phyloP scores from a whole-genome alignment of 1,139 yeast genomes.

The Candida mesenterica region DNA sequence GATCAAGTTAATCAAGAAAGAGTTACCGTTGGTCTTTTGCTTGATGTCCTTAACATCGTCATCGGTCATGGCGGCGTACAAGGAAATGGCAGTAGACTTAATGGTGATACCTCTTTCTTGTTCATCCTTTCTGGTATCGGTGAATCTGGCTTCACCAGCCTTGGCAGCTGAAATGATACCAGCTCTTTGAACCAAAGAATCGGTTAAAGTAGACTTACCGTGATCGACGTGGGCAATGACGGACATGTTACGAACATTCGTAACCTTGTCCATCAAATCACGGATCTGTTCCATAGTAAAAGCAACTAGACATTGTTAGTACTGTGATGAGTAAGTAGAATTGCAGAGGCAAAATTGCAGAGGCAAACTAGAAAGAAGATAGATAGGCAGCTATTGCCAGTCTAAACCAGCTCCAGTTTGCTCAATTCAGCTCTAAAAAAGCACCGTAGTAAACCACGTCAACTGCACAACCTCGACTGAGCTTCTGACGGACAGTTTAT shows the following conservation, averaged over 20 bases:
- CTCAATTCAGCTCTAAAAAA: too few relatives aligned
- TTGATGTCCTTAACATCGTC: conserved; percentile 93
- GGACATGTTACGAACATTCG: conserved; percentile 99
- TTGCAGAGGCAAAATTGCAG: too few relatives aligned
- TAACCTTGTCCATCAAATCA: conserved; percentile 98
- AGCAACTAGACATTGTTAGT: conserved; percentile 48
- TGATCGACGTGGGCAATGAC: conserved; percentile 99
- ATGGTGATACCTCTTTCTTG: conserved; percentile 99
- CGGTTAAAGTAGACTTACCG: conserved; percentile 99
- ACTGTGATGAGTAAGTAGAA: conserved; percentile 1
- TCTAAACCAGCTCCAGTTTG: too few relatives aligned
- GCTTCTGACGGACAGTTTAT: not conserved
- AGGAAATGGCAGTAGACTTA: conserved; percentile 97
- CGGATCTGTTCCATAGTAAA: conserved; percentile 93
- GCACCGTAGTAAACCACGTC: too few relatives aligned
- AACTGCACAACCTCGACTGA: too few relatives aligned
- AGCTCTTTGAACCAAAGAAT: conserved; percentile 97
- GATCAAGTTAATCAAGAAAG: conserved; percentile 95
- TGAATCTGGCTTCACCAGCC: conserved; percentile 99
- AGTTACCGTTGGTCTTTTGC: conserved; percentile 93
- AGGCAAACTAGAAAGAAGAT: too few relatives aligned
- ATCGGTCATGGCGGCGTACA: conserved; percentile 84
- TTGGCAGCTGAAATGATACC: conserved; percentile 99
- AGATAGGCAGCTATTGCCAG: too few relatives aligned
- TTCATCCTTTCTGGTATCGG: conserved; percentile 99